These are phyloP conservation scores for Entomortierella parvispora DNA, from an alignment of 192 early-diverging fungal species.

Conservation along the genomic window DNA sequence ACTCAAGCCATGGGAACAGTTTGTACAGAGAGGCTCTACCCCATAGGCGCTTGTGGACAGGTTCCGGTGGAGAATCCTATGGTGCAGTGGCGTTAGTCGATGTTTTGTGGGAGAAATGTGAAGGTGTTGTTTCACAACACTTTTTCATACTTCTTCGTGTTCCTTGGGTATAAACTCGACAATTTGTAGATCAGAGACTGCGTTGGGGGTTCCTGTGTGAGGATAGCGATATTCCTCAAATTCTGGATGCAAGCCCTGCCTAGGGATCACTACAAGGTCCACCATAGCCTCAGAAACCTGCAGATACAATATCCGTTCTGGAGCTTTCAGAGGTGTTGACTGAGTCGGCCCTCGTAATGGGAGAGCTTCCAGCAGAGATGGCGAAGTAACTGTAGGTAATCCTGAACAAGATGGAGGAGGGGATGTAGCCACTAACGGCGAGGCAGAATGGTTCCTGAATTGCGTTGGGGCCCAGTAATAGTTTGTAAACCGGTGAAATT, in stretches of 20 bases:
- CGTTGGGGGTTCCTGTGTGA: constrained; percentile 68
- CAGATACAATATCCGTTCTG: constrained; percentile 67
- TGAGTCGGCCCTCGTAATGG: constrained; percentile 3
- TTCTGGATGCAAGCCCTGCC: constrained; percentile 54
- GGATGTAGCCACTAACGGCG: neutral
- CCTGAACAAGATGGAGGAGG: neutral
- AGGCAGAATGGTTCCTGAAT: neutral
- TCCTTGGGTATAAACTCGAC: constrained; percentile 60
- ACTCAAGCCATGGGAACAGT: constrained; percentile 74
- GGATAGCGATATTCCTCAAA: constrained; percentile 69
- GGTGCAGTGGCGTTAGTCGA: no score
- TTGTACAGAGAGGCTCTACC: constrained; percentile 46
- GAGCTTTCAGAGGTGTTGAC: neutral
- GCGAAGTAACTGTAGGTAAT: constrained; percentile 8
- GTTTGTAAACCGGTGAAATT: constrained; percentile 72
- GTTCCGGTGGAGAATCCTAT: constrained; percentile 42
- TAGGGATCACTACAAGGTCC: constrained; percentile 57
- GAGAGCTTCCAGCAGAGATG: neutral
- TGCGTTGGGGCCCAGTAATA: constrained; percentile 66
- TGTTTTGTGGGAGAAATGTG: no score
- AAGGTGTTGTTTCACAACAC: neutral
- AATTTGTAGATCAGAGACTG: constrained; percentile 59
- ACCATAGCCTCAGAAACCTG: constrained; percentile 67
- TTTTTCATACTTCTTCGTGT: constrained; percentile 22
- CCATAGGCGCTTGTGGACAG: constrained; percentile 59